phyloP scores from a whole-genome alignment of 345 rosid species.

The Mangifera indica region DNA sequence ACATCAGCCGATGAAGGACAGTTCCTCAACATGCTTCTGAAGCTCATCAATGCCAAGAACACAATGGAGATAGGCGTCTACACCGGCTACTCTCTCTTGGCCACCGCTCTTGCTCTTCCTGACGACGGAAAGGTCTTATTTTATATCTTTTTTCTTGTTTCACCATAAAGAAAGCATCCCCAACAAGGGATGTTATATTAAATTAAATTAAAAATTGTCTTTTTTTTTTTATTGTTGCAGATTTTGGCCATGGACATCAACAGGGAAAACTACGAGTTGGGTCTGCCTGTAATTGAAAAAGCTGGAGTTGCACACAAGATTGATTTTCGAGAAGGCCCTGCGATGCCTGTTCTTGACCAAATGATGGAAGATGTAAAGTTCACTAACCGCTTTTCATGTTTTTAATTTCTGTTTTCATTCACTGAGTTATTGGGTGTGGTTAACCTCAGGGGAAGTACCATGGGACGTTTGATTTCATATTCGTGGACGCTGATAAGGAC shows the following conservation, averaged over 20 bases:
- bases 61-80: constrained; percentile 99
- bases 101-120: constrained; percentile 98
- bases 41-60: constrained; percentile 96
- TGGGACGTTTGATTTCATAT: constrained; percentile 79
- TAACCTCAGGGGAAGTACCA: constrained; percentile 61
- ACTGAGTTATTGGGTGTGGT: constrained; percentile 6
- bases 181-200: background rate
- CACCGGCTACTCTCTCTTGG: constrained; percentile 96
- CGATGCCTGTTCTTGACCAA: constrained; percentile 84
- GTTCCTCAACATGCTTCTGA: constrained; percentile 84
- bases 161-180: background rate
- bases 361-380: constrained; percentile 77
- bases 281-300: constrained; percentile 80
- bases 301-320: constrained; percentile 98
- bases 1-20: constrained; percentile 99
- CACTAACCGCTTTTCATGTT: background rate
- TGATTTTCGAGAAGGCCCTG: constrained; percentile 95
- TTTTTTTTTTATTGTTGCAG: constrained; percentile 30
- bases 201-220: background rate
- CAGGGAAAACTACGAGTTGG: constrained; percentile 87
- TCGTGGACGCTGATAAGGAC: constrained; percentile 98
- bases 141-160: background rate
- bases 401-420: background rate
- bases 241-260: constrained; percentile 95
- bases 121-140: constrained; percentile 72